Evolutionary conservation across 768 basidiomycete genomes (phyloP), one percentile per base, ranked within the genome.

Genomic region (Sutorius australiensis): DNA sequence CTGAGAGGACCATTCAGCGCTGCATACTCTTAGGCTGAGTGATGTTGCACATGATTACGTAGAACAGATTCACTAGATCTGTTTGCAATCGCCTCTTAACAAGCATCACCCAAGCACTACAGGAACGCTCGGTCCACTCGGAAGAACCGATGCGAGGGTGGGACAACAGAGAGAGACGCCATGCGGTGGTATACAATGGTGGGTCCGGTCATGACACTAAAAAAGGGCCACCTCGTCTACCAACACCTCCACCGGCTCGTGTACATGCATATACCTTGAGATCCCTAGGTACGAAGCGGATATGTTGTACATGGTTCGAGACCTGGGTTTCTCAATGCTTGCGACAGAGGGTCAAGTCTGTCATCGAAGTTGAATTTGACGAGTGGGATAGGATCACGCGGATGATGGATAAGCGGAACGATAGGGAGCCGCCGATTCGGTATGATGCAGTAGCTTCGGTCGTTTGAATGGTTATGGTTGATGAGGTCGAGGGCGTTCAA

Each of bases 211-310:
- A 24, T 34, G 32, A 27, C 30, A 28, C 6, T 6, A 44, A 45
- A 10, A 31, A 32, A 37, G 83, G 27, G 32, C 32, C 24, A n/a
- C 39, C 3, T 2, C 14, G n/a, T 38, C 36, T 10, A 54, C 33
- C 12, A 24, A 43, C 34, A 17, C 5, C 12, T 42, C 36, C 6
- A 54, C 33, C 24, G 39, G 21, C 10, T 38, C 31, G 34, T 31
- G 9, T 31, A 53, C 10, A 10, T 5, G 12, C 44, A 55, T 13
- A 39, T 11, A 39, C 37, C 10, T 24, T n/a, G 10, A 17, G 16
- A 44, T 30, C 5, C 8, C 14, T 17, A 2, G n/a, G n/a, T n/a
- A 28, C 16, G 16, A 30, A 14, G 24, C 8, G 12, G 16, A n/a
- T 24, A 16, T 14, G 27, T 28, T 6, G 41, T 12, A 19, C 33